These are phyloP conservation scores for Fusarium buharicum DNA, from an alignment of 2,329 filamentous ascomycete species.

Conservation along the genomic window DNA sequence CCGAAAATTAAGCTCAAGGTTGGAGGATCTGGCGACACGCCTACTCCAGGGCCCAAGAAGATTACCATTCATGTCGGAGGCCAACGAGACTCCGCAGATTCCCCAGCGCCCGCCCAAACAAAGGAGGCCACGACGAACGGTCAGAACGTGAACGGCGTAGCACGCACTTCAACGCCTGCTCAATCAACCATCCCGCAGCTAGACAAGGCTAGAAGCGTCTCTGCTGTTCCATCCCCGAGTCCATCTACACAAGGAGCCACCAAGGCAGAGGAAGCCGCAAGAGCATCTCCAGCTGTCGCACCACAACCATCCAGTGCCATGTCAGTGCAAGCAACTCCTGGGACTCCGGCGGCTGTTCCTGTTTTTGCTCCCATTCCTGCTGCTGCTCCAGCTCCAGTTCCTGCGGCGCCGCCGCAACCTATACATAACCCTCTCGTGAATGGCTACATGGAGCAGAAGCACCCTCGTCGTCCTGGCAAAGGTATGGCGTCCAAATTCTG, in stretches of 20 bases:
- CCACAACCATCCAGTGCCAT: slow-evolving; percentile 31
- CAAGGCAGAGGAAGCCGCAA: slow-evolving; percentile 51
- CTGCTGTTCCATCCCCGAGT: slow-evolving; percentile 56
- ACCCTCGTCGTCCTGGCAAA: slow-evolving; percentile 55
- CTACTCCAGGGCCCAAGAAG: slow-evolving; percentile 64
- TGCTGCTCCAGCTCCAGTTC: slow-evolving; percentile 27
- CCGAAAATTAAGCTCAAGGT: slow-evolving; percentile 86
- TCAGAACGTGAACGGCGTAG: slow-evolving; percentile 35
- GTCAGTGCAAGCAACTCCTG: slow-evolving; percentile 31
- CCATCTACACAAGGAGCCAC: slow-evolving; percentile 53
- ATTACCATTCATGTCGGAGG: slow-evolving; percentile 78
- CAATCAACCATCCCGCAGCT: slow-evolving; percentile 36
- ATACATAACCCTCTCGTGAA: slow-evolving; percentile 46
- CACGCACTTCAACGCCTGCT: slow-evolving; percentile 35
- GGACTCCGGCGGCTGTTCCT: background rate
- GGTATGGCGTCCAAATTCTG: slow-evolving; percentile 46
- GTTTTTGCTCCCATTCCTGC: slow-evolving; percentile 19
- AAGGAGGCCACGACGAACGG: slow-evolving; percentile 39
- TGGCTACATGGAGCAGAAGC: slow-evolving; percentile 51
- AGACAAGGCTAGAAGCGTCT: slow-evolving; percentile 56
- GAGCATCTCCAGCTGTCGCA: slow-evolving; percentile 42
- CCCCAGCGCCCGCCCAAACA: slow-evolving; percentile 55
- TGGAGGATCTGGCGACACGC: slow-evolving; percentile 57
- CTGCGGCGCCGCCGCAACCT: slow-evolving; percentile 40
- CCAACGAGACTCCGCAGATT: slow-evolving; percentile 64